phyloP scores from a whole-genome alignment of 2,329 filamentous ascomycete genomes.

The Cercospora sp. region DNA sequence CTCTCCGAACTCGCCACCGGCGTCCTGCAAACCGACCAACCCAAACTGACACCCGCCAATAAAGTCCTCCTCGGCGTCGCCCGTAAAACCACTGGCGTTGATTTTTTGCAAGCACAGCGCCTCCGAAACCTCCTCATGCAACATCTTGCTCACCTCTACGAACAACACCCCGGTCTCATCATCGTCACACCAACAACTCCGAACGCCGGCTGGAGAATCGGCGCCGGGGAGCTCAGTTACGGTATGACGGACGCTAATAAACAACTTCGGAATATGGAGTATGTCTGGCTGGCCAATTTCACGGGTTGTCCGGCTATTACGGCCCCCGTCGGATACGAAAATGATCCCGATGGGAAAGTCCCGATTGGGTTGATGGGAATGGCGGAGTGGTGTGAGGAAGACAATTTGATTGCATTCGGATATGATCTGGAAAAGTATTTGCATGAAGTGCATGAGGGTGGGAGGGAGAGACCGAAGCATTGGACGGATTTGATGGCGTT shows the following conservation, averaged over 20 bases:
- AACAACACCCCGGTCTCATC: slow-evolving; percentile 69
- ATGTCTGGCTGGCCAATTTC: slow-evolving; percentile 82
- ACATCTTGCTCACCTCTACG: slow-evolving; percentile 71
- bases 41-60: slow-evolving; percentile 64
- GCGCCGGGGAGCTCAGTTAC: slow-evolving; percentile 52
- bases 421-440: slow-evolving; percentile 53
- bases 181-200: slow-evolving; percentile 78
- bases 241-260: slow-evolving; percentile 74
- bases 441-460: slow-evolving; percentile 40
- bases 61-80: slow-evolving; percentile 67
- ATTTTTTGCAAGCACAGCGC: slow-evolving; percentile 71
- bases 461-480: slow-evolving; percentile 38
- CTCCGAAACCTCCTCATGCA: slow-evolving; percentile 75
- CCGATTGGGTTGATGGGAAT: slow-evolving; percentile 57
- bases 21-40: slow-evolving; percentile 48
- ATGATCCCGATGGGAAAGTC: slow-evolving; percentile 55
- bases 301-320: slow-evolving; percentile 73
- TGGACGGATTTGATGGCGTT: slow-evolving; percentile 45
- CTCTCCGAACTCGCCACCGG: slow-evolving; percentile 66
- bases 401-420: slow-evolving; percentile 54
- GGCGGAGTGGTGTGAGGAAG: slow-evolving; percentile 57
- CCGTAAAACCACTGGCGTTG: slow-evolving; percentile 63
- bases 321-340: slow-evolving; percentile 71
- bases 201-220: slow-evolving; percentile 69
- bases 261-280: slow-evolving; percentile 78